Evolutionary conservation across 306 rosid genomes (phyloP), one percentile per base, ranked within the genome.

Genomic region (Abrus pulchellus): DNA sequence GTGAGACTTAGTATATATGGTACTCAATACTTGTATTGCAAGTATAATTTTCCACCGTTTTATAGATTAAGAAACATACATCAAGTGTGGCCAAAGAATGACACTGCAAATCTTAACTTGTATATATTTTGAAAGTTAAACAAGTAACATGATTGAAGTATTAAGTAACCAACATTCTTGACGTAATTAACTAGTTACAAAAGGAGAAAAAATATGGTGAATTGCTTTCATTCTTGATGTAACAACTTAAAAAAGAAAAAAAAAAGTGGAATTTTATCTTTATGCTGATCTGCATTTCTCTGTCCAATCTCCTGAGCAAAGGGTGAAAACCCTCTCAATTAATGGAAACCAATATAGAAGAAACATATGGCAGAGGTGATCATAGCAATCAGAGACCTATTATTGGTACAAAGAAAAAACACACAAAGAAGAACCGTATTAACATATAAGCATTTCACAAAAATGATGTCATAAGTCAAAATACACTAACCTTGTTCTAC

Each of bases 301-400:
- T 78, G 36, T 77, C 69, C 79, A 27, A 61, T 63, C 29, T 78
- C 44, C 61, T 74, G 48, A 74, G 48, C 57, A 80, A 69, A 69
- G 4, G 48, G 59, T 75, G 72, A 55, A 20, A 20, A 64, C 27
- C 34, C n/a, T 68, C 38, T 75, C 40, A 74, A 7, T 45, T 47
- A 68, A 30, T 28, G 48, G 5, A 72, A 59, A 63, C 62, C 78
- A 68, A 81, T 65, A 33, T 7, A 66, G 87, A 83, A n/a, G 48
- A 79, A 85, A 14, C 63, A 77, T 14, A 73, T 38, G 71, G 74
- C 65, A 62, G 78, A 66, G 75, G 70, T 81, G 78, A 86, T 77
- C 55, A 75, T 27, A 50, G 80, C 83, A 76, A 79, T 33, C 55
- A 85, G 79, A 50, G 76, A 81, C 93, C 97, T 89, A 20, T 82